Evolutionary conservation across 2,329 filamentous ascomycete genomes (phyloP), one percentile per base, ranked within the genome.

Genomic region (Xylaria sp.): DNA sequence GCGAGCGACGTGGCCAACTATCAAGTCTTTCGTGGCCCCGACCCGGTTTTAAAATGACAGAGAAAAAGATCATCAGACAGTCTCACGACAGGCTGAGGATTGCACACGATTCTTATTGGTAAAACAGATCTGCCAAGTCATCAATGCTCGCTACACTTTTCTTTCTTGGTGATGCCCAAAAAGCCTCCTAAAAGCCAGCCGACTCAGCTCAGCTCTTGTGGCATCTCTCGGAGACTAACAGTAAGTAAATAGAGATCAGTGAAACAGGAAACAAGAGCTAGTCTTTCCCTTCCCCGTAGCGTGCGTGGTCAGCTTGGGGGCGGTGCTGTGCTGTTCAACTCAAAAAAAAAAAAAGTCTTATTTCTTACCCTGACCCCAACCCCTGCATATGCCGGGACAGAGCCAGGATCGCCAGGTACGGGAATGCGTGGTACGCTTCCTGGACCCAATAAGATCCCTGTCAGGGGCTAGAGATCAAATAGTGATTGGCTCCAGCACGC

Each of bases 391-490:
- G 28, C 32, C 53, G 53, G 63, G 59, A 43, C n/a, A 18, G 56
- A 59, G 18, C 63, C 18, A 59, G 63, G 67, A 63, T 69, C 53
- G 67, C 60, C 63, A 69, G 64, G 67, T 55, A 69, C 67, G 48
- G 67, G 50, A 68, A 58, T 59, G 66, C 28, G 58, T 46, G 45
- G 25, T 45, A 34, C 30, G 36, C 48, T 60, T 60, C 57, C 57
- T 61, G 48, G 59, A 20, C 23, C 45, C 39, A 39, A n/a, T 8
- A 4, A 36, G 20, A 63, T 45, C 63, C 67, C 36, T 63, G 59
- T 45, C 41, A 48, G 55, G 48, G 53, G 30, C 36, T 18, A 32
- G 61, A 13, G 13, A n/a, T 15, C 20, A 23, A n/a, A 3, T 5
- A 8, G 12, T 66, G 18, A 66, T 69, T 66, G 66, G 66, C 20